Conservation (phyloP, 805 yeast species). For the Metschnikowia arizonensis region DNA sequence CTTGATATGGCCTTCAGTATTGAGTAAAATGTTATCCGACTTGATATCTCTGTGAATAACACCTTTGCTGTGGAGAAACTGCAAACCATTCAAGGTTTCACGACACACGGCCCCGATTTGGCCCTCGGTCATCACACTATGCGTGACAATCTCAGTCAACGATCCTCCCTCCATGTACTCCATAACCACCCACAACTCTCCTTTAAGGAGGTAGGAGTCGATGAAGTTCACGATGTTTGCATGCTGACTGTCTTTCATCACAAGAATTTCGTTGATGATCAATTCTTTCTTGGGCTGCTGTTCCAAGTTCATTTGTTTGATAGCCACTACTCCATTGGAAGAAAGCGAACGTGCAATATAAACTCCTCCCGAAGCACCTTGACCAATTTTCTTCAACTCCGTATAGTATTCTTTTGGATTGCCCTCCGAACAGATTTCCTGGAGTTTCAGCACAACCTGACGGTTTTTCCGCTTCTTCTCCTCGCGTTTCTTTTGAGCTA, state of each 20-base stretch:
- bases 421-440: slow-evolving; percentile 74
- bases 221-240: slow-evolving; percentile 21
- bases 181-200: slow-evolving; percentile 95
- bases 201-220: slow-evolving; percentile 46
- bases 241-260: slow-evolving; percentile 21
- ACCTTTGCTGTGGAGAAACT: slow-evolving; percentile 85
- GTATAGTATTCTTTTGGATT: slow-evolving; percentile 73
- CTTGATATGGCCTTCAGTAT: slow-evolving; percentile 83
- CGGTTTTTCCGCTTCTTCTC: slow-evolving; percentile 69
- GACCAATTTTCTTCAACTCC: slow-evolving; percentile 82
- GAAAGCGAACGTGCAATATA: slow-evolving; percentile 69
- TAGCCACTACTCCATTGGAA: slow-evolving; percentile 58
- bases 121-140: slow-evolving; percentile 83
- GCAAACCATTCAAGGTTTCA: slow-evolving; percentile 82
- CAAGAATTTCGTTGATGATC: slow-evolving; percentile 48
- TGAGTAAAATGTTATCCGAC: slow-evolving; percentile 84
- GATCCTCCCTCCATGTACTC: slow-evolving; percentile 99
- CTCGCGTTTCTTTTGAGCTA: slow-evolving; percentile 68
- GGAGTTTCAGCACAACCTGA: slow-evolving; percentile 65
- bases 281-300: slow-evolving; percentile 94
- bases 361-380: slow-evolving; percentile 98
- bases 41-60: slow-evolving; percentile 95
- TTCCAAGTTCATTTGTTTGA: slow-evolving; percentile 92
- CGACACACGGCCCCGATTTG: slow-evolving; percentile 94
- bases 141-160: slow-evolving; percentile 90